A percentile compares a stretch with the other conserved stretches of the same genome.
Evolutionary conservation across 176 grass and related monocot genomes (phyloP).

Genomic region (Eleusine coracana): DNA sequence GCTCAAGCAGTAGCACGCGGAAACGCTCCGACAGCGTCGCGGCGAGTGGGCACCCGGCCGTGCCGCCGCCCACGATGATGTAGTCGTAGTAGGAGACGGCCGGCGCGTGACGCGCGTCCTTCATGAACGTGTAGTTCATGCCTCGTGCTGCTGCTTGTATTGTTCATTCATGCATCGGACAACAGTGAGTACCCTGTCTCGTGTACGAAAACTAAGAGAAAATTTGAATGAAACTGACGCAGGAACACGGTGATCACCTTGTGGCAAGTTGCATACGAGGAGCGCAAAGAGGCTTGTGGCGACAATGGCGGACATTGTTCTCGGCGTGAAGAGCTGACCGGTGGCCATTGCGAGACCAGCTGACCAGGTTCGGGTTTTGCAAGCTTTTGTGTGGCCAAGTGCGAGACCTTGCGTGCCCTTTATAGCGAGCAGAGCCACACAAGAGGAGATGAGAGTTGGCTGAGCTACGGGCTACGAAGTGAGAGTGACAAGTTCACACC

Average conservation of each 20-base stretch:
- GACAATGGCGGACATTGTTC: background rate
- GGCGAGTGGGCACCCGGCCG: slow-evolving; percentile 76
- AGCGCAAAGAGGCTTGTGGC: background rate
- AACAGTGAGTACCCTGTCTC: background rate
- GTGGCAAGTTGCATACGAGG: slow-evolving; percentile 16
- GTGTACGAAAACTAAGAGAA: background rate
- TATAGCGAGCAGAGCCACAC: slow-evolving; percentile 25
- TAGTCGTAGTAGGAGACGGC: slow-evolving; percentile 78
- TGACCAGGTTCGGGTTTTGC: background rate
- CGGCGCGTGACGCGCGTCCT: slow-evolving; percentile 56
- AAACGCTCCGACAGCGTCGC: slow-evolving; percentile 64
- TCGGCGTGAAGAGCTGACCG: background rate
- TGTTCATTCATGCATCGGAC: background rate
- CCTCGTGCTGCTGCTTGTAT: background rate
- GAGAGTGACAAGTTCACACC: background rate
- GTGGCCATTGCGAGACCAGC: slow-evolving; percentile 19
- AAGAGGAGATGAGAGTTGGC: background rate
- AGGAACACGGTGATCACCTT: slow-evolving; percentile 5
- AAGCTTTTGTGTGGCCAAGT: slow-evolving; percentile 1
- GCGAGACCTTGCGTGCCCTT: background rate
- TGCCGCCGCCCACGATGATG: slow-evolving; percentile 88
- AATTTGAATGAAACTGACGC: background rate
- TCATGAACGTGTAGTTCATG: slow-evolving; percentile 63
- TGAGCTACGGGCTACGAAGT: background rate
- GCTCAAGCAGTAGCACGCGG: slow-evolving; percentile 82